Evolutionary conservation across 108 stramenopile species (phyloP).

Genomic region (Nannochloropsis granulata): DNA sequence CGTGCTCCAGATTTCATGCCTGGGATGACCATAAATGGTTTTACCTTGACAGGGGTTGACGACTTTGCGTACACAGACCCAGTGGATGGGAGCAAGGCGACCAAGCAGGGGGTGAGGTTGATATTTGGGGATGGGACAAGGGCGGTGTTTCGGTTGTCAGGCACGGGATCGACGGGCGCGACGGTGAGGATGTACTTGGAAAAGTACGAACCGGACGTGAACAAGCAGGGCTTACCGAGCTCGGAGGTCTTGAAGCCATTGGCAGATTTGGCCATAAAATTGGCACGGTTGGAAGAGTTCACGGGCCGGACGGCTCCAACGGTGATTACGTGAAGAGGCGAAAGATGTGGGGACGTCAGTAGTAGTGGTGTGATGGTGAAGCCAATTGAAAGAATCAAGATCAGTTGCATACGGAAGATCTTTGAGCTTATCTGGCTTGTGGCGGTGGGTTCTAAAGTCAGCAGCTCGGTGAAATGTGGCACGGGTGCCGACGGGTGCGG

Average conservation of each 20-base stretch:
- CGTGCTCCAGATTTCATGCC: neutral
- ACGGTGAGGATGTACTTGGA: conserved; percentile 67
- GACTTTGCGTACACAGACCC: conserved; percentile 32
- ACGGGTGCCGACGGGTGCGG: too few species aligned
- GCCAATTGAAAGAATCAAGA: too few species aligned
- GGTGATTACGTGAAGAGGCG: conserved; percentile 77
- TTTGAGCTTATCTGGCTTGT: too few species aligned
- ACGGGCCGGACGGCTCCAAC: conserved; percentile 88
- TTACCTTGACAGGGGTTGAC: conserved; percentile 1
- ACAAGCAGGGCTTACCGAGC: conserved; percentile 51
- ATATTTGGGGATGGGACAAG: conserved; percentile 12
- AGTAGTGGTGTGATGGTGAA: neutral
- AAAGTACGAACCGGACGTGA: conserved; percentile 63
- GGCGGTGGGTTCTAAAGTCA: too few species aligned
- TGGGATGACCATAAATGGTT: neutral
- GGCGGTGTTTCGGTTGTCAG: conserved; percentile 26
- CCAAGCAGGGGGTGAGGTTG: conserved; percentile 17
- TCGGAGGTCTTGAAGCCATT: conserved; percentile 53
- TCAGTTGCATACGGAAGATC: too few species aligned
- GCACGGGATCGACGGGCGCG: conserved; percentile 25
- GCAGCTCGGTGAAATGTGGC: too few species aligned
- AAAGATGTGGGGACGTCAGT: neutral
- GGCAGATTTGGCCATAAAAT: conserved; percentile 62
- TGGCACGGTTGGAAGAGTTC: conserved; percentile 68
- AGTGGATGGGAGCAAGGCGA: conserved; percentile 14